Conservation (phyloP, 1,139 yeast species). For the Magnusiomyces magnusii region DNA sequence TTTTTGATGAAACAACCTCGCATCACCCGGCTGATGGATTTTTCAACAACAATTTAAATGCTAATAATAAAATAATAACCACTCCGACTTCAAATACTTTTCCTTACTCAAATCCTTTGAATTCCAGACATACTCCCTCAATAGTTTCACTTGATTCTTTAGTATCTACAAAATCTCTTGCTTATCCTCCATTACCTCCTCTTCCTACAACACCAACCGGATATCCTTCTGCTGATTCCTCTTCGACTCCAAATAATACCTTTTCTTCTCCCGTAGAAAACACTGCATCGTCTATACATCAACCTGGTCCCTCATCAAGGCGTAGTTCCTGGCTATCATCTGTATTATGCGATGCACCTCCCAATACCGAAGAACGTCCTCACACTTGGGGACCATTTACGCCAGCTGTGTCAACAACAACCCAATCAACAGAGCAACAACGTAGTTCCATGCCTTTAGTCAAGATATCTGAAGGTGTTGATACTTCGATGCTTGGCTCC, state of each 20-base stretch:
- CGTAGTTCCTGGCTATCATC: conserved; percentile 29
- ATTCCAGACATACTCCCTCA: neutral
- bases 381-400: conserved; percentile 31
- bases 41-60: too few species aligned
- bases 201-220: conserved; percentile 20
- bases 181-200: conserved; percentile 17
- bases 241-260: conserved; percentile 7
- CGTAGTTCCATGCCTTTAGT: conserved; percentile 26
- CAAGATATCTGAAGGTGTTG: conserved; percentile 24
- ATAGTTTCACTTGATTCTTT: conserved; percentile 1
- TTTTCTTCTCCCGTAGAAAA: conserved; percentile 12
- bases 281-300: conserved; percentile 19
- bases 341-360: conserved; percentile 22
- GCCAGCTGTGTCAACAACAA: too few species aligned
- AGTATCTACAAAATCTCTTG: neutral
- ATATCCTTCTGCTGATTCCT: conserved; percentile 1
- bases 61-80: too few species aligned
- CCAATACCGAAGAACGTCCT: conserved; percentile 25
- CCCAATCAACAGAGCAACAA: neutral
- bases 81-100: neutral
- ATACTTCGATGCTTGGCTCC: conserved; percentile 3
- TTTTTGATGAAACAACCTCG: neutral
- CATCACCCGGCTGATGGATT: too few species aligned
- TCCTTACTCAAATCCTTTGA: neutral
- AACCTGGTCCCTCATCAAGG: conserved; percentile 24